phyloP scores from a whole-genome alignment of 2,329 filamentous ascomycete genomes.

The Aspergillus candidus region DNA sequence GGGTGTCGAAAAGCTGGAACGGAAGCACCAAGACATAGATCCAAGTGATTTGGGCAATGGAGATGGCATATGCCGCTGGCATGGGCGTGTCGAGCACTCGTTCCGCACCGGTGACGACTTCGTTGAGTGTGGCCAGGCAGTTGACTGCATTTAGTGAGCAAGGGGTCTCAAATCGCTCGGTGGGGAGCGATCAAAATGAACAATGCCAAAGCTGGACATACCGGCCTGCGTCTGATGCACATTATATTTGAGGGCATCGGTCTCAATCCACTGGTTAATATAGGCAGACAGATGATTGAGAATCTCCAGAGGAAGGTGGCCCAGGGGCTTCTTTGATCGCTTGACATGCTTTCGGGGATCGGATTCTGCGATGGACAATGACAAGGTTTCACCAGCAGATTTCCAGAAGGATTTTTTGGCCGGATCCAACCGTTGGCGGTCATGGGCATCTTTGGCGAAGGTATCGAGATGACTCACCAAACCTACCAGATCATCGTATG shows the following conservation, averaged over 20 bases:
- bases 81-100: slow-evolving; percentile 77
- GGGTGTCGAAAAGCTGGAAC: slow-evolving; percentile 64
- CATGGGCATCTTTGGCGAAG: slow-evolving; percentile 58
- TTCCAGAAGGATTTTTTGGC: slow-evolving; percentile 54
- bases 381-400: slow-evolving; percentile 63
- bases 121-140: slow-evolving; percentile 60
- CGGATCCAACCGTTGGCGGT: slow-evolving; percentile 32
- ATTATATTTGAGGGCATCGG: slow-evolving; percentile 31
- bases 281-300: slow-evolving; percentile 65
- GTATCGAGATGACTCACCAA: slow-evolving; percentile 68
- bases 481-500: slow-evolving; percentile 66
- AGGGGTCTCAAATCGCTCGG: not conserved
- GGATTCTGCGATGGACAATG: slow-evolving; percentile 67
- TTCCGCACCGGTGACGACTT: slow-evolving; percentile 66
- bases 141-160: slow-evolving; percentile 41
- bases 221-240: slow-evolving; percentile 36
- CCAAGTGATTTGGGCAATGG: slow-evolving; percentile 81
- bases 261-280: slow-evolving; percentile 53
- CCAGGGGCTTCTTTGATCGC: slow-evolving; percentile 63
- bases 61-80: slow-evolving; percentile 75
- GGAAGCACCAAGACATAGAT: slow-evolving; percentile 74
- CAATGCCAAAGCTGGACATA: slow-evolving; percentile 13
- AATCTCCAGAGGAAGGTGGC: slow-evolving; percentile 76
- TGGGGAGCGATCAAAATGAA: too few relatives aligned
- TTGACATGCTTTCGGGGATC: slow-evolving; percentile 77